Evolutionary conservation across 2,329 filamentous ascomycete genomes (phyloP), one percentile per base, ranked within the genome.

Genomic region (Tolypocladium album): DNA sequence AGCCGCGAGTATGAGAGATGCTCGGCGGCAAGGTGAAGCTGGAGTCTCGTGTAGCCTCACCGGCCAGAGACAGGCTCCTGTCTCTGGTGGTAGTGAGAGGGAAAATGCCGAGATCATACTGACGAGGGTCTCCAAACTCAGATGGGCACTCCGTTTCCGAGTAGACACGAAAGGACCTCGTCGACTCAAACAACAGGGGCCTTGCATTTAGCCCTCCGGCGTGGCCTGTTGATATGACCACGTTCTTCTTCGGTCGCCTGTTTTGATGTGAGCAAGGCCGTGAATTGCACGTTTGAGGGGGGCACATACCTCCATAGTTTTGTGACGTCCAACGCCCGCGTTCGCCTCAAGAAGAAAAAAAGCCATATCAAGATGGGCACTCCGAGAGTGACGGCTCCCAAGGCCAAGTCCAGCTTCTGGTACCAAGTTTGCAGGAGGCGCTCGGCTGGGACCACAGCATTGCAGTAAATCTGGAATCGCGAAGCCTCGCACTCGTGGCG

Each of bases 381-480:
- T 57, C 63, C 58, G 20, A 73, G 42, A 22, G 66, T 66, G 8
- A 61, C 60, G 5, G 60, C 61, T 6, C 67, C 70, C 15, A 72
- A 50, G 9, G 64, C 60, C 36, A 74, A 60, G 3, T 67, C 67
- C 36, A 69, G 60, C 34, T 64, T 63, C 59, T 73, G 72, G 27
- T 69, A 63, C 58, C 68, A 68, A 17, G 64, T 59, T 22, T 61
- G 57, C 31, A 71, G 62, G 47, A 67, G 65, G 17, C 62, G 57
- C 9, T 64, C 58, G 8, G 60, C 56, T 1, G 67, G 58, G 3
- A 73, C 55, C 15, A 68, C 58, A 17, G 58, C 65, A 60, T 73
- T 74, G 64, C 68, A 70, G 61, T 72, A 73, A 8, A 73, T 63
- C 55, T 65, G 60, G n/a, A 68, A 70, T 15, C 60, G 55, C 20